Evolutionary conservation across 2,329 filamentous ascomycete genomes (phyloP).

Genomic region (Chrysoporthe puriensis): DNA sequence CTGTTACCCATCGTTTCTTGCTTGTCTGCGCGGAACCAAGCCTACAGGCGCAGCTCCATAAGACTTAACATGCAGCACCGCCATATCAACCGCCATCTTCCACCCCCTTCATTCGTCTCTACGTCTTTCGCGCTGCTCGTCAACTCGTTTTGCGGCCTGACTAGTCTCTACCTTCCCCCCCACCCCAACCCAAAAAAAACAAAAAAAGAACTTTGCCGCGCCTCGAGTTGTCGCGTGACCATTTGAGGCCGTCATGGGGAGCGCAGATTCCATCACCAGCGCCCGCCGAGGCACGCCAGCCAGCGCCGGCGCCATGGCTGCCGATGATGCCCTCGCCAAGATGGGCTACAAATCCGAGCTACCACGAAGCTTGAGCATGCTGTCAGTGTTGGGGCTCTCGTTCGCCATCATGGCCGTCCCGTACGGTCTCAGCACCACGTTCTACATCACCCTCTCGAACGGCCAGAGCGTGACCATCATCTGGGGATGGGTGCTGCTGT

Average conservation of each 20-base stretch:
- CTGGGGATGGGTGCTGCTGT: conserved; percentile 71
- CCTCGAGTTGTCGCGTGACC: background rate
- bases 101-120: background rate
- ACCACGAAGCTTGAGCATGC: conserved; percentile 66
- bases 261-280: conserved; percentile 16
- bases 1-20: conserved; percentile 10
- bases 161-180: background rate
- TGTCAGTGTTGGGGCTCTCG: conserved; percentile 68
- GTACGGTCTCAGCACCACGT: conserved; percentile 69
- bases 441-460: conserved; percentile 70
- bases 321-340: conserved; percentile 63
- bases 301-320: conserved; percentile 34
- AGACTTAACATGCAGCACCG: background rate
- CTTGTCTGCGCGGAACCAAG: background rate
- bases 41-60: background rate
- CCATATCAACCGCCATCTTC: background rate
- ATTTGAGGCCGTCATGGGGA: background rate
- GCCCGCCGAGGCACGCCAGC: conserved; percentile 4
- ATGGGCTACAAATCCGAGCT: conserved; percentile 72
- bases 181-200: background rate
- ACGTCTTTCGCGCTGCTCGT: background rate
- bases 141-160: background rate
- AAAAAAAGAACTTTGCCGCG: background rate
- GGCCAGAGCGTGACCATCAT: conserved; percentile 71
- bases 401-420: conserved; percentile 78